Percentiles rank a stretch among this genome's conserved stretches.
Evolutionary conservation across 768 basidiomycete species (phyloP).

Genomic region (Paxillus ammoniavirescens): DNA sequence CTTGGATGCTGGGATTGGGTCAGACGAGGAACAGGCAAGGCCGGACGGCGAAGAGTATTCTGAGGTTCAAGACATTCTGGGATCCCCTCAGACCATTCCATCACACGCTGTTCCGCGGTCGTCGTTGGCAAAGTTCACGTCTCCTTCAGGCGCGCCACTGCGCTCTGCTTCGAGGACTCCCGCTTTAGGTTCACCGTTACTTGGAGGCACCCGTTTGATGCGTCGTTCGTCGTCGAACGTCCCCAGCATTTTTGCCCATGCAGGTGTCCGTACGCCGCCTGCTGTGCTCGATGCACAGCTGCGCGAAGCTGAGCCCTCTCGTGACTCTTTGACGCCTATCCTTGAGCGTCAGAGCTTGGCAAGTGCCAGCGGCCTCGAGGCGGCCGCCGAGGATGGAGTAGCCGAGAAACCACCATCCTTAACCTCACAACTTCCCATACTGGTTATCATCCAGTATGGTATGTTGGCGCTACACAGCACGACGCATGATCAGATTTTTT

Average conservation of each 20-base stretch:
- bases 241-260: conserved; percentile 80
- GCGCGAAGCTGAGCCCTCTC: conserved; percentile 39
- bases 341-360: conserved; percentile 44
- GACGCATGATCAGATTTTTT: conserved; percentile 88
- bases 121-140: conserved; percentile 25
- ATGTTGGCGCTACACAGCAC: conserved; percentile 85
- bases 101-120: conserved; percentile 22
- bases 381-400: conserved; percentile 37
- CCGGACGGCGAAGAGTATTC: conserved; percentile 47
- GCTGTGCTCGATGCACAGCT: conserved; percentile 75
- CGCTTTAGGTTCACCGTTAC: conserved; percentile 31
- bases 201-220: conserved; percentile 37
- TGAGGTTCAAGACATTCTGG: conserved; percentile 32
- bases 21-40: conserved; percentile 23
- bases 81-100: conserved; percentile 13
- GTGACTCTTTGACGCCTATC: conserved; percentile 51
- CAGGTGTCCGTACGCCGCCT: conserved; percentile 76
- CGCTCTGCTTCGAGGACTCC: conserved; percentile 30
- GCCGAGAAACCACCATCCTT: conserved; percentile 62
- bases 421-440: conserved; percentile 70
- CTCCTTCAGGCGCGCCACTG: conserved; percentile 28
- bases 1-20: conserved; percentile 30
- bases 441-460: conserved; percentile 90
- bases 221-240: conserved; percentile 54
- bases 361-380: conserved; percentile 18